A percentile compares a stretch with the other conserved stretches of the same genome.
These are phyloP conservation scores for Cordyceps javanica DNA, from an alignment of 2,329 filamentous ascomycete genomes.

Conservation along the genomic window DNA sequence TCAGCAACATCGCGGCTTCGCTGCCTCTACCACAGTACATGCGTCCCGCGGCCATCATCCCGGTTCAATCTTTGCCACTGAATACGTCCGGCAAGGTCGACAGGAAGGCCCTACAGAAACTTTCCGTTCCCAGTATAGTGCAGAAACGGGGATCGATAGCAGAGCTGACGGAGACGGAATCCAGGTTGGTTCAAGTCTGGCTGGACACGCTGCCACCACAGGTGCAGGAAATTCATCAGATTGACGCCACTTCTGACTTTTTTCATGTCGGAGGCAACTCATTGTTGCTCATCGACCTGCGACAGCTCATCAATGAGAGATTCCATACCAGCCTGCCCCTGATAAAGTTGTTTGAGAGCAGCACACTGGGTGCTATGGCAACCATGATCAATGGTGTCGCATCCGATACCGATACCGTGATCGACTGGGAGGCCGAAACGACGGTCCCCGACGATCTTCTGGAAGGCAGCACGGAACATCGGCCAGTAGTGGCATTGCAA, in stretches of 20 bases:
- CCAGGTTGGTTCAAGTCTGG: slow-evolving; percentile 10
- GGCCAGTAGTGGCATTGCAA: too few species aligned
- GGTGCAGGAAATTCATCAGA: background rate
- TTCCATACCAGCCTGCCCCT: slow-evolving; percentile 29
- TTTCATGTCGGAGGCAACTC: slow-evolving; percentile 37
- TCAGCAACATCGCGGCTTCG: slow-evolving; percentile 13
- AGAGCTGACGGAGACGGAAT: background rate
- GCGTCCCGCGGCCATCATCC: background rate
- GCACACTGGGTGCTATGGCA: slow-evolving; percentile 35
- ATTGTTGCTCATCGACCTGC: slow-evolving; percentile 31
- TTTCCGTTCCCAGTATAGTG: slow-evolving; percentile 22
- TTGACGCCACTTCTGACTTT: slow-evolving; percentile 28
- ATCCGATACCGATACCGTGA: background rate
- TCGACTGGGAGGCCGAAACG: background rate
- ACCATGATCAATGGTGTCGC: too few species aligned
- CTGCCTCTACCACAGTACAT: background rate
- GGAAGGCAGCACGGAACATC: background rate
- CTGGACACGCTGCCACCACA: background rate
- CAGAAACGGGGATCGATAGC: background rate
- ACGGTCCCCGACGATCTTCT: background rate
- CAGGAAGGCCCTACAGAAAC: slow-evolving; percentile 18
- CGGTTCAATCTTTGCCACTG: background rate
- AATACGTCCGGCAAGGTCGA: slow-evolving; percentile 26
- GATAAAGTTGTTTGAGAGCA: slow-evolving; percentile 30
- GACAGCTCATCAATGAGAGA: slow-evolving; percentile 24